phyloP scores from a whole-genome alignment of 2,329 filamentous ascomycete genomes.

The Calonectria fujianensis region DNA sequence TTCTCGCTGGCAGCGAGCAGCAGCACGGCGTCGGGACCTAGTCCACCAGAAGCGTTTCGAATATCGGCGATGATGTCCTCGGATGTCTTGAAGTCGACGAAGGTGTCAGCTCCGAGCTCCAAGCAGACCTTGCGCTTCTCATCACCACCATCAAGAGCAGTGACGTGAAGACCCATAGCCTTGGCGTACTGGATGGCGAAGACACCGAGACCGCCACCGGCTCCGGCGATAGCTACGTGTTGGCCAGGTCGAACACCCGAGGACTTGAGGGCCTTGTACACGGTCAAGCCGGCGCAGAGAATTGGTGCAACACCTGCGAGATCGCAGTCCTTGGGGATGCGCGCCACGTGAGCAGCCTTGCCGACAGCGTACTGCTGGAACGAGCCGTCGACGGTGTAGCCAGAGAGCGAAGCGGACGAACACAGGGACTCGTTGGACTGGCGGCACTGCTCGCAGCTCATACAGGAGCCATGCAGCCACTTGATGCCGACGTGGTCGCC shows the following conservation, averaged over 20 bases:
- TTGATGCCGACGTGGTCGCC: conserved; percentile 90
- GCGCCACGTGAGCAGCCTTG: conserved; percentile 87
- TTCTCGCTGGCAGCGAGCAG: conserved; percentile 89
- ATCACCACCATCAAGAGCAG: conserved; percentile 88
- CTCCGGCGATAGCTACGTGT: conserved; percentile 86
- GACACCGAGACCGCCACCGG: conserved; percentile 85
- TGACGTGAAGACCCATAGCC: conserved; percentile 86
- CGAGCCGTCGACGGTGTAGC: conserved; percentile 91
- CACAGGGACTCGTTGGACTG: conserved; percentile 88
- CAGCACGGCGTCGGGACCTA: conserved; percentile 89
- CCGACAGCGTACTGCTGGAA: conserved; percentile 93
- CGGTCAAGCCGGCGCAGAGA: conserved; percentile 88
- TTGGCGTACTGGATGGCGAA: conserved; percentile 89
- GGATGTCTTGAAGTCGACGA: conserved; percentile 85
- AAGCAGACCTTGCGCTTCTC: conserved; percentile 84
- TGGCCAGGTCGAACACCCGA: conserved; percentile 83
- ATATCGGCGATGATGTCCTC: conserved; percentile 88
- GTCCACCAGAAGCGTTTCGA: conserved; percentile 79
- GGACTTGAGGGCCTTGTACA: conserved; percentile 90
- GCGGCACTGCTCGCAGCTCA: conserved; percentile 87
- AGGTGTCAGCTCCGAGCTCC: conserved; percentile 80
- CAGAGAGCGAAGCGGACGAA: conserved; percentile 81
- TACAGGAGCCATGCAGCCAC: conserved; percentile 91
- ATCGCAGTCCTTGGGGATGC: conserved; percentile 82
- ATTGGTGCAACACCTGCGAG: conserved; percentile 86